Evolutionary conservation across 1,139 yeast genomes (phyloP), one percentile per base, ranked within the genome.

Genomic region (Protomyces macrosporus): DNA sequence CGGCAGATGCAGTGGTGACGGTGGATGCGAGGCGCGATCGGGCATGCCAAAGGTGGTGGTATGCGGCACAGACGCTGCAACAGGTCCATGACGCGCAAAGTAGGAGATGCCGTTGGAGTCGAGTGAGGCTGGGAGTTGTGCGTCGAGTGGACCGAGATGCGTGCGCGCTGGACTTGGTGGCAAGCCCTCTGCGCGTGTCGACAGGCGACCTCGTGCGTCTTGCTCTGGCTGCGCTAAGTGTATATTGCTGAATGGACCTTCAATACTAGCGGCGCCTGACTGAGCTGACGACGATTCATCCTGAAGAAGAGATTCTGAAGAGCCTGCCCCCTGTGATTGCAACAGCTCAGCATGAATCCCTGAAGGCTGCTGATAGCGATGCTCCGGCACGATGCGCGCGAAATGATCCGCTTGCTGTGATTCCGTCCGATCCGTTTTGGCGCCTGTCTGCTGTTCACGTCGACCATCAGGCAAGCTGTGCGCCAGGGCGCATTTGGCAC

Each of bases 391-490:
- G 7, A 58, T 58, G 12, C 62, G 51, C 10, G 56, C 55, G 14
- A 14, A 30, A 14, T 42, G 48, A 6, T 42, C 30, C 9, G 10
- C 12, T 10, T 39, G 42, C 12, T 39, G 42, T 9, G 12, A 14
- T 39, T 6, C 14, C 12, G 12, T 23, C 16, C 33, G 50, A 5
- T 32, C 50, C 30, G 51, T 9, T 10, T 42, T 35, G 4, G 56
- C 9, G 4, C 52, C 33, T 9, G 33, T 42, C 32, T 61, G 55
- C 23, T 60, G 60, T 34, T 88, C 86, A 55, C 89, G 77, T n/a
- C 90, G 83, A 0, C 97, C 97, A 72, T 90, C 96, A 0, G 96
- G 95, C 52, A 88, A 76, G 66, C 88, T 82, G 39, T 64, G 66
- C n/a, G 63, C 66, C 34, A 64, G 54, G 2, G 66, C 66, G 23